A percentile compares a stretch with the other conserved stretches of the same genome.
Conservation (phyloP, 2,329 filamentous ascomycete genomes). For the Penicillium psychrosexuale region DNA sequence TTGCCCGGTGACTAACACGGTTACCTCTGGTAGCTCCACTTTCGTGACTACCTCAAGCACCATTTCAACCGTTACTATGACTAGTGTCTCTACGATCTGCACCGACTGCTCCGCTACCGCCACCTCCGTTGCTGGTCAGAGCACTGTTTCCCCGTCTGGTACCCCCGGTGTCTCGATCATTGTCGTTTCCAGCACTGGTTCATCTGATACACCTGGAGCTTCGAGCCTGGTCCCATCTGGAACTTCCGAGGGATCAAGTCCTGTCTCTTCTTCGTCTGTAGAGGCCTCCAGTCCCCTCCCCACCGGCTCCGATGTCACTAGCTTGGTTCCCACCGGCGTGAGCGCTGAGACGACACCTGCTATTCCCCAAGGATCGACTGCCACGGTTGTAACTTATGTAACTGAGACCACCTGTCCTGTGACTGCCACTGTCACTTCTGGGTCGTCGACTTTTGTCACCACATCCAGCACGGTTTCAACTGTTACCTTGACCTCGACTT, state of each 20-base stretch:
- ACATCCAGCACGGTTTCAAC: slow-evolving; percentile 59
- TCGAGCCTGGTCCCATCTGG: not conserved
- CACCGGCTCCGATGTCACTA: not conserved
- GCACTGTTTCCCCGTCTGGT: not conserved
- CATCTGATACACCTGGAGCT: not conserved
- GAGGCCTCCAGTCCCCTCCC: not conserved
- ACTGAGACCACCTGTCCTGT: slow-evolving; percentile 35
- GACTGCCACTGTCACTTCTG: slow-evolving; percentile 38
- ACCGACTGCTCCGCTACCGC: slow-evolving; percentile 15
- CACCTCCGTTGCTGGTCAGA: slow-evolving; percentile 10
- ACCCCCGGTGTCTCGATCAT: not conserved
- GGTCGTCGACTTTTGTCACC: slow-evolving; percentile 51
- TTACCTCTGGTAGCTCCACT: slow-evolving; percentile 44
- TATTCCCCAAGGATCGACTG: slow-evolving; percentile 17
- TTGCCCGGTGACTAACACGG: slow-evolving; percentile 31
- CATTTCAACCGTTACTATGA: slow-evolving; percentile 49
- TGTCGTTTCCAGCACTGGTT: not conserved
- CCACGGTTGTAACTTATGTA: slow-evolving; percentile 29
- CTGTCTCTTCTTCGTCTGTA: not conserved
- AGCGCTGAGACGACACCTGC: slow-evolving; percentile 5
- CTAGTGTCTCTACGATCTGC: slow-evolving; percentile 29
- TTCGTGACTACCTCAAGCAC: slow-evolving; percentile 54
- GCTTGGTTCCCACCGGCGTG: not conserved
- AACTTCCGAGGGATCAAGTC: not conserved
- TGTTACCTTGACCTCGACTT: slow-evolving; percentile 17